Conservation (phyloP, 768 basidiomycete species). For the Calvatia gigantea region DNA sequence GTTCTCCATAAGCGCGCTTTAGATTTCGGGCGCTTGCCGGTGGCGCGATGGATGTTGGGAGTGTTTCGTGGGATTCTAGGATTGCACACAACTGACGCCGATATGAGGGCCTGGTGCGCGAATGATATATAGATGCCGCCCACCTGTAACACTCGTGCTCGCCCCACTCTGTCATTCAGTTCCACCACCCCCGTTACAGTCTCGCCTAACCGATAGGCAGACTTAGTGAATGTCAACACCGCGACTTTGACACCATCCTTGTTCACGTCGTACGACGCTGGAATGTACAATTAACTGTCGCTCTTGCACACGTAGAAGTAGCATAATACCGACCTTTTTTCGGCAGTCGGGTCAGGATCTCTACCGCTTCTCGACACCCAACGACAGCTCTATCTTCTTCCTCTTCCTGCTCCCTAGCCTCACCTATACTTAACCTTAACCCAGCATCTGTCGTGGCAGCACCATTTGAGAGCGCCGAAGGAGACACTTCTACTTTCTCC, state of each 20-base stretch:
- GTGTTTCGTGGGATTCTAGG: slow-evolving; percentile 84
- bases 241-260: slow-evolving; percentile 92
- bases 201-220: slow-evolving; percentile 89
- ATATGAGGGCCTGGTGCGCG: neutral
- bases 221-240: slow-evolving; percentile 87
- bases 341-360: slow-evolving; percentile 84
- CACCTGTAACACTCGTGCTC: slow-evolving; percentile 82
- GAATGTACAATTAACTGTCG: slow-evolving; percentile 1
- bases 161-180: slow-evolving; percentile 68
- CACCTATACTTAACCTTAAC: slow-evolving; percentile 23
- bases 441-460: slow-evolving; percentile 17
- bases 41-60: slow-evolving; percentile 59
- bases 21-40: slow-evolving; percentile 47
- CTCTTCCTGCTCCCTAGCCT: slow-evolving; percentile 33
- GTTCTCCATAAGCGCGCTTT: slow-evolving; percentile 80
- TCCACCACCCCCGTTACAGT: slow-evolving; percentile 87
- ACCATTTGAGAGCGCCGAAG: neutral
- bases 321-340: slow-evolving; percentile 68
- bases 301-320: neutral
- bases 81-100: slow-evolving; percentile 72
- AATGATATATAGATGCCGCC: neutral
- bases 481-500: neutral
- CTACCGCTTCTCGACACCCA: slow-evolving; percentile 82
- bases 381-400: slow-evolving; percentile 43
- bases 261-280: slow-evolving; percentile 93